Conservation (phyloP, 306 rosid species). For the Cicer arietinum region DNA sequence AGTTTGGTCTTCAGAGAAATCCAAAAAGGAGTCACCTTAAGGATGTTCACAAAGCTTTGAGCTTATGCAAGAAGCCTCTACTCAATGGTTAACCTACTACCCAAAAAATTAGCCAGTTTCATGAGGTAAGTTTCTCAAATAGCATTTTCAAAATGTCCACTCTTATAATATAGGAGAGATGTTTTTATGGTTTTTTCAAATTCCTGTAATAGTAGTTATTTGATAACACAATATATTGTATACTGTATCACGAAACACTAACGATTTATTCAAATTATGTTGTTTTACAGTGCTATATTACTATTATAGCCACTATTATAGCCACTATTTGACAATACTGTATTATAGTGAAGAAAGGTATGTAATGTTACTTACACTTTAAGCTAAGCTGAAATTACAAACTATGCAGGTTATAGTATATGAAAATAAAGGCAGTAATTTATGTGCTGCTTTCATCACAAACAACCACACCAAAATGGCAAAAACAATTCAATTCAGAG, state of each 20-base stretch:
- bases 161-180: too few relatives aligned
- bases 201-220: neutral
- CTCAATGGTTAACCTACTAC: conserved; percentile 43
- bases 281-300: neutral
- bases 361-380: neutral
- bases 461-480: conserved; percentile 61
- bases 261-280: neutral
- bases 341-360: neutral
- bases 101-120: conserved; percentile 43
- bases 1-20: conserved; percentile 79
- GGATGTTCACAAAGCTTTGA: conserved; percentile 79
- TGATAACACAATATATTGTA: neutral
- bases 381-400: conserved; percentile 29
- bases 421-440: conserved; percentile 52
- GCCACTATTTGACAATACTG: neutral
- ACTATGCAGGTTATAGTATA: conserved; percentile 61
- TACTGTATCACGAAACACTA: neutral
- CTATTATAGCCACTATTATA: neutral
- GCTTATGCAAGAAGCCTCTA: conserved; percentile 67
- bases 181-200: neutral
- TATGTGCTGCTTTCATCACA: conserved; percentile 87
- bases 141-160: neutral
- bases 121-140: conserved; percentile 56
- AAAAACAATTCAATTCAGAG: conserved; percentile 59
- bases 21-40: conserved; percentile 91